phyloP scores from a whole-genome alignment of 768 basidiomycete genomes.

The Naganishia onofrii region DNA sequence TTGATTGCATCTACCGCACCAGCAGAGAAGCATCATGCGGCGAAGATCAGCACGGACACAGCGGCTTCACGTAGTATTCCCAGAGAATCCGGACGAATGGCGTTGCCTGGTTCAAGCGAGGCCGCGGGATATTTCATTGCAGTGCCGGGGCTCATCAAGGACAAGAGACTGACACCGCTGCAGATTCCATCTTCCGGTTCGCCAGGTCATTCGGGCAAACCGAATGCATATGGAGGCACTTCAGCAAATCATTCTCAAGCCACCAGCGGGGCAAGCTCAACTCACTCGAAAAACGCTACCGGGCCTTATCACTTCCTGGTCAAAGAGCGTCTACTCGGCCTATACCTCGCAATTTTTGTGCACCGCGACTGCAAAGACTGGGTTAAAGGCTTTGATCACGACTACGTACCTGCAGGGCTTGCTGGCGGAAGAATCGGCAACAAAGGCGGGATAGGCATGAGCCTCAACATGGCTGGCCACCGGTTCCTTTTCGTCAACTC shows the following conservation, averaged over 20 bases:
- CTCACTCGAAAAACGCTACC: slow-evolving; percentile 38
- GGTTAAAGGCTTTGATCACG: slow-evolving; percentile 61
- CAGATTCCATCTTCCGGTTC: slow-evolving; percentile 16
- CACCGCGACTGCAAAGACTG: slow-evolving; percentile 51
- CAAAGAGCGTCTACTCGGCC: slow-evolving; percentile 78
- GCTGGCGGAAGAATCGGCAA: slow-evolving; percentile 90
- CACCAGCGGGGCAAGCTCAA: not conserved
- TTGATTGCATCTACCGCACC: not conserved
- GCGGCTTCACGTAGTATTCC: not conserved
- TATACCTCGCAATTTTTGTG: slow-evolving; percentile 52
- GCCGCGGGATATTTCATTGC: slow-evolving; percentile 6
- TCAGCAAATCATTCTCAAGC: not conserved
- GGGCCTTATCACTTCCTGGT: slow-evolving; percentile 80
- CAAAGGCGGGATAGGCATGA: slow-evolving; percentile 89
- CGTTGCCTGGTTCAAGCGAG: not conserved
- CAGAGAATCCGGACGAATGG: not conserved
- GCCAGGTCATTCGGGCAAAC: not conserved
- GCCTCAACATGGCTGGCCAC: slow-evolving; percentile 73
- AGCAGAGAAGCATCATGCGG: not conserved
- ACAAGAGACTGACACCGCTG: slow-evolving; percentile 16
- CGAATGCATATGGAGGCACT: too few relatives aligned
- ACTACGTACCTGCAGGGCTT: slow-evolving; percentile 80
- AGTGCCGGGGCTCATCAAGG: not conserved
- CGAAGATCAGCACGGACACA: not conserved
- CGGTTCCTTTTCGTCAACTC: slow-evolving; percentile 86